Conservation (phyloP, 345 rosid species). For the Heritiera littoralis region DNA sequence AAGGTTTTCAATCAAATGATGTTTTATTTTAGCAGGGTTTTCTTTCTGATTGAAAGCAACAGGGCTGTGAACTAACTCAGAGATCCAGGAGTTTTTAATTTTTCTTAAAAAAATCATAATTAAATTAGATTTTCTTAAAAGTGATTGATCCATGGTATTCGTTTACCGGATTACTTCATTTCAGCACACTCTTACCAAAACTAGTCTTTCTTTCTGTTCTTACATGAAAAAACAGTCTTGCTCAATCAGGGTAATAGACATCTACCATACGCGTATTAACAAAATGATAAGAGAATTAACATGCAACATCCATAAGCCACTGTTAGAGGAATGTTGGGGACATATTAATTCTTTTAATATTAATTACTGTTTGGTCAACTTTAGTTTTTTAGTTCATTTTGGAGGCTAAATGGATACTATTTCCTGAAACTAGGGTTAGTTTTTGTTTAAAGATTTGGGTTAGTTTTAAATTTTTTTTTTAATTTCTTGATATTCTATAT, state of each 20-base stretch:
- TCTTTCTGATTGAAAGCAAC: slow-evolving; percentile 11
- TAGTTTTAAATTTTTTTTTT: not conserved
- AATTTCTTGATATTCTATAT: slow-evolving; percentile 4
- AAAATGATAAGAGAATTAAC: not conserved
- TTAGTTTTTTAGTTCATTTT: not conserved
- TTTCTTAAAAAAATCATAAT: not conserved
- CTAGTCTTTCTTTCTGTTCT: not conserved
- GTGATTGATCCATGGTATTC: not conserved
- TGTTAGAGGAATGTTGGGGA: slow-evolving; percentile 23
- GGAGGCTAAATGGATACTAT: not conserved
- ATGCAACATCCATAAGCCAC: not conserved
- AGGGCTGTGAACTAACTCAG: slow-evolving; percentile 3
- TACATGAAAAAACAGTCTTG: not conserved
- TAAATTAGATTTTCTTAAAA: not conserved
- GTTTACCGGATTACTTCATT: not conserved
- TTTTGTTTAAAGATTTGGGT: slow-evolving; percentile 4
- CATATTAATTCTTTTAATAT: slow-evolving; percentile 9
- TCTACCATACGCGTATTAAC: not conserved
- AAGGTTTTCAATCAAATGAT: not conserved
- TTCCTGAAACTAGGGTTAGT: slow-evolving; percentile 13
- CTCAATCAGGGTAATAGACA: too few species aligned
- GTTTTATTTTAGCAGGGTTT: too few species aligned
- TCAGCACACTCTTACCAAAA: not conserved
- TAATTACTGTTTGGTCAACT: not conserved
- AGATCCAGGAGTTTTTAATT: not conserved